Evolutionary conservation across 2,329 filamentous ascomycete genomes (phyloP).

Genomic region (Sclerotinia minor): DNA sequence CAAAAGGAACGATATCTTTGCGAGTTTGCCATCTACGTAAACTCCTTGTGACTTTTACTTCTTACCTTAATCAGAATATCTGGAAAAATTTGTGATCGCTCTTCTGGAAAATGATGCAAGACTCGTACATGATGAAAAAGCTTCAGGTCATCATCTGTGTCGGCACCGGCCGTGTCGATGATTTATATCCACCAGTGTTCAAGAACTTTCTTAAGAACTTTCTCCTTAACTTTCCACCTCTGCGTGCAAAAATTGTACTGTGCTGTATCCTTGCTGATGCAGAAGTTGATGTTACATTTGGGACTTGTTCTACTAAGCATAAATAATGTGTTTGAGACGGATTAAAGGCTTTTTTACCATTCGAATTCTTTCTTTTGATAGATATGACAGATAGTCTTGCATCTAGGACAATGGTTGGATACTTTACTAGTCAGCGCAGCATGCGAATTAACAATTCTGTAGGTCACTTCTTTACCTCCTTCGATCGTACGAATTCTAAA

Average conservation of each 20-base stretch:
- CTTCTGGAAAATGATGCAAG: no score
- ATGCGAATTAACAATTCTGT: background rate
- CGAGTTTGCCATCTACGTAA: no score
- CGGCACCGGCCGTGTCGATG: no score
- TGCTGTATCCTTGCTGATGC: background rate
- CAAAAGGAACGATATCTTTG: no score
- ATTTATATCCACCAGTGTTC: no score
- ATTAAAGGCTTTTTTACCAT: background rate
- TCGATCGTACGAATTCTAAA: slow-evolving; percentile 39
- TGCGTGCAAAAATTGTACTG: no score
- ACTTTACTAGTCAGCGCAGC: background rate
- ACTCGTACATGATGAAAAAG: background rate
- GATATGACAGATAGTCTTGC: background rate
- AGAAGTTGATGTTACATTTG: background rate
- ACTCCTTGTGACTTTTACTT: no score
- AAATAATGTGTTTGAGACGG: background rate
- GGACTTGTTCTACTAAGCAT: background rate
- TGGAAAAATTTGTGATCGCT: no score
- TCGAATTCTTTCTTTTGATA: background rate
- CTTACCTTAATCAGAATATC: no score
- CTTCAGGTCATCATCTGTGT: background rate
- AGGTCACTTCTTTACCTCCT: slow-evolving; percentile 27
- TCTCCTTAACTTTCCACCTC: no score
- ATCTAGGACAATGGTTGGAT: background rate
- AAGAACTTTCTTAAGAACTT: no score